phyloP scores from a whole-genome alignment of 73 alveolate genomes.

The Uronychia setigera region DNA sequence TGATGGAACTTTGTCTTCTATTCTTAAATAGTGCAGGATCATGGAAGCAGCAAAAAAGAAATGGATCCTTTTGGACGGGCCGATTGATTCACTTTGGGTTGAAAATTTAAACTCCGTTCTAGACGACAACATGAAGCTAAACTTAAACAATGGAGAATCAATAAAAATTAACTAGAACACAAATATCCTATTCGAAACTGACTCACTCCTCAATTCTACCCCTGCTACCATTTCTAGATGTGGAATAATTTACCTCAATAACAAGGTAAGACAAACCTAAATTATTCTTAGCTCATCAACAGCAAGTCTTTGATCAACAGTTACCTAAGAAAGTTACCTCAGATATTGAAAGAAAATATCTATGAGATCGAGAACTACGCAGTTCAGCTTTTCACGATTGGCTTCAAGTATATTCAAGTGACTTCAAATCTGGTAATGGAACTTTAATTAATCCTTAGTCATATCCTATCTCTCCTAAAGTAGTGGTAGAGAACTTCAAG shows the following conservation, averaged over 20 bases:
- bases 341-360: constrained; percentile 20
- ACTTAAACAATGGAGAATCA: constrained; percentile 46
- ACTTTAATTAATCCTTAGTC: constrained; percentile 11
- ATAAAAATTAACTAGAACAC: constrained; percentile 34
- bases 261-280: constrained; percentile 48
- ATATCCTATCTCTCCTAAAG: constrained; percentile 37
- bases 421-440: background rate
- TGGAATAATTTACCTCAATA: constrained; percentile 49
- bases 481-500: constrained; percentile 35
- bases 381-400: constrained; percentile 25
- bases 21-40: constrained; percentile 64
- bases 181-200: constrained; percentile 45
- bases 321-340: constrained; percentile 86
- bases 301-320: constrained; percentile 74
- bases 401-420: background rate
- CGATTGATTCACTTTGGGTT: constrained; percentile 50
- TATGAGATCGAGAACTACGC: constrained; percentile 24
- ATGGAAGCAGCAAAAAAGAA: constrained; percentile 47
- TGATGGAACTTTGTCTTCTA: constrained; percentile 83
- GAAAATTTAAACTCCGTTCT: constrained; percentile 50
- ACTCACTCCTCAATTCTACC: constrained; percentile 31
- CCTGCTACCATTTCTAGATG: constrained; percentile 60
- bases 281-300: constrained; percentile 13
- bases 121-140: constrained; percentile 49
- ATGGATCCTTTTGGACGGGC: constrained; percentile 55